A percentile compares a stretch with the other conserved stretches of the same genome.
These are phyloP conservation scores for Neohortaea acidophila DNA, from an alignment of 495 filamentous ascomycete species.

Conservation along the genomic window DNA sequence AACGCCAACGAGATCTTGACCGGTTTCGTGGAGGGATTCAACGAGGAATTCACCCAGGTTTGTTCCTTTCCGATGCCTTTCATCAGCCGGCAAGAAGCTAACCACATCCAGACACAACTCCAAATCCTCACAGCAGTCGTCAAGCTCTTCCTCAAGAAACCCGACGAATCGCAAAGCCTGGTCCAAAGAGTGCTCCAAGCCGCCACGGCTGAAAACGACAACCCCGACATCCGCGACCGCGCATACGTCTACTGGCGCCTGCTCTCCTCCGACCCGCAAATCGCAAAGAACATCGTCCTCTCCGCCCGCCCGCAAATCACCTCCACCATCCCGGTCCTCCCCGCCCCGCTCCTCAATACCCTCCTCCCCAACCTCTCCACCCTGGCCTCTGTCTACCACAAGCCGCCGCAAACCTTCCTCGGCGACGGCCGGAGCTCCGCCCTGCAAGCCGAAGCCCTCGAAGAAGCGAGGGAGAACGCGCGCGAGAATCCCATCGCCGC, in stretches of 20 bases:
- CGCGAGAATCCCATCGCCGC: constrained; percentile 90
- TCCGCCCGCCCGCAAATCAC: constrained; percentile 89
- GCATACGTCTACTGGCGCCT: constrained; percentile 98
- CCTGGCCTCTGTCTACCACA: constrained; percentile 96
- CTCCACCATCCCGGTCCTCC: constrained; percentile 79
- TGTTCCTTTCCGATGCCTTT: constrained; percentile 13
- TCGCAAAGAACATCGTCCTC: constrained; percentile 81
- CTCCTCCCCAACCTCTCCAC: constrained; percentile 86
- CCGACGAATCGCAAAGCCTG: constrained; percentile 68
- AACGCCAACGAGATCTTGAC: constrained; percentile 84
- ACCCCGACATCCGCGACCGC: constrained; percentile 89
- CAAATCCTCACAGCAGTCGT: constrained; percentile 94
- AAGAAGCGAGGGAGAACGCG: constrained; percentile 80
- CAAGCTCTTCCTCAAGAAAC: constrained; percentile 93
- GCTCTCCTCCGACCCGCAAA: constrained; percentile 77
- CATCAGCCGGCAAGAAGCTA: constrained; percentile 11
- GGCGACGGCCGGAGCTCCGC: constrained; percentile 89
- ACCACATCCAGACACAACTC: constrained; percentile 55
- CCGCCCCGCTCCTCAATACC: constrained; percentile 66
- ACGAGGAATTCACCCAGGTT: constrained; percentile 80
- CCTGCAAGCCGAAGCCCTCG: constrained; percentile 88
- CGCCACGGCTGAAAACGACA: constrained; percentile 88
- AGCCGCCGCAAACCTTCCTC: constrained; percentile 89
- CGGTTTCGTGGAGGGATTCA: constrained; percentile 80
- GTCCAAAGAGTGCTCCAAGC: constrained; percentile 87